Conservation (phyloP, 257 asterid species). For the Lycium barbarum region DNA sequence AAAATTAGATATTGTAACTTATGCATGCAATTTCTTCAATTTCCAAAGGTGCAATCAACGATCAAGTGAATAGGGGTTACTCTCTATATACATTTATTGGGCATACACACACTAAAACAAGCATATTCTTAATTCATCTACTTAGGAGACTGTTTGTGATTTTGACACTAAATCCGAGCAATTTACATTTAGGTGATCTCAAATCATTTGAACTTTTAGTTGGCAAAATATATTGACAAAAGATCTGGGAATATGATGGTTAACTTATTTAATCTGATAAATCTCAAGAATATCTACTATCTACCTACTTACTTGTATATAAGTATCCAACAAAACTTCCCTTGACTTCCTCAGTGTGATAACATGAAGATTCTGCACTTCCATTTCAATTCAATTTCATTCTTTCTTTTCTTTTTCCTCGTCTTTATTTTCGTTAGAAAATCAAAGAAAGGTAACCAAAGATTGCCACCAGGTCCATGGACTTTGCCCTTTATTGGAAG, state of each 20-base stretch:
- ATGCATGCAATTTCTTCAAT: too few relatives aligned
- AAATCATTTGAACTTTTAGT: not conserved
- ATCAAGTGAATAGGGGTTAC: too few relatives aligned
- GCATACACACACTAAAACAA: not conserved
- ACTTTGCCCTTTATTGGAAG: slow-evolving; percentile 20
- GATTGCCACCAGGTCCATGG: slow-evolving; percentile 31
- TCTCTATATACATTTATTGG: not conserved
- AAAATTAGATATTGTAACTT: too few relatives aligned
- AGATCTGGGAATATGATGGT: not conserved
- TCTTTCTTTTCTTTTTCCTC: not conserved
- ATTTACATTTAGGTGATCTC: not conserved
- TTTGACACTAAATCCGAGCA: not conserved
- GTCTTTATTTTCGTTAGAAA: too few relatives aligned
- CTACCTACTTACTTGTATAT: not conserved
- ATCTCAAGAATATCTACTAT: not conserved
- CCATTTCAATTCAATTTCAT: not conserved
- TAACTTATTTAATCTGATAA: not conserved
- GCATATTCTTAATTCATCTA: not conserved
- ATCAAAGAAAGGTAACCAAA: not conserved
- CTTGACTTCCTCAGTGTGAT: not conserved
- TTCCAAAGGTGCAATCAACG: too few relatives aligned
- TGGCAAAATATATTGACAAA: not conserved
- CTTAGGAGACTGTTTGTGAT: not conserved
- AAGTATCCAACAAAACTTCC: not conserved
- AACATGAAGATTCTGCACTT: not conserved